Percentiles rank a stretch among this genome's conserved stretches.
Evolutionary conservation across 495 filamentous ascomycete species (phyloP).

Genomic region (Aspergillus hancockii): DNA sequence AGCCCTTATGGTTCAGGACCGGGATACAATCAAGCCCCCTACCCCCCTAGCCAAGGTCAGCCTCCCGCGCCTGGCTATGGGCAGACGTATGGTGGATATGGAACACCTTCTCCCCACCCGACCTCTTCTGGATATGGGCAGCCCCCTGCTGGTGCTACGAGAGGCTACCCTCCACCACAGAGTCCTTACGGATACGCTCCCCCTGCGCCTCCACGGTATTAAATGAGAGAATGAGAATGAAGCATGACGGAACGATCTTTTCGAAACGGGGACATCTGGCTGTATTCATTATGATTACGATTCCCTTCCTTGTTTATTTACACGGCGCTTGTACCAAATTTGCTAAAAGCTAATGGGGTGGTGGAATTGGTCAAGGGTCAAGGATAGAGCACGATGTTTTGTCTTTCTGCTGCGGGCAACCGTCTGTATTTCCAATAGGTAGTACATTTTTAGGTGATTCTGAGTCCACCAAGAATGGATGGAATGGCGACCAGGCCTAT

Average conservation of each 20-base stretch:
- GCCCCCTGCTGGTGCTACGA: constrained; percentile 14
- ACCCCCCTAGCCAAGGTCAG: constrained; percentile 25
- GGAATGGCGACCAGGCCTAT: too few relatives aligned
- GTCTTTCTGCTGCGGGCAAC: neutral
- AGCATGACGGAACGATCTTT: neutral
- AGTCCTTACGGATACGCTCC: constrained; percentile 32
- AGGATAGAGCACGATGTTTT: constrained; percentile 2
- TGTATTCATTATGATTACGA: constrained; percentile 6
- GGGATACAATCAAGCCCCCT: constrained; percentile 20
- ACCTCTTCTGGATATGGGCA: constrained; percentile 29
- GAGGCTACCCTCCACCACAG: constrained; percentile 24
- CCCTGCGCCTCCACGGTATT: constrained; percentile 32
- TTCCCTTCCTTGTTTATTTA: neutral
- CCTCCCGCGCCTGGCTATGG: constrained; percentile 25
- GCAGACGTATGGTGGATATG: constrained; percentile 26
- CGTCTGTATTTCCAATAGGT: neutral
- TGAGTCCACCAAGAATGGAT: neutral
- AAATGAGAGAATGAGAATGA: constrained; percentile 10
- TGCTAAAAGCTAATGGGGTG: neutral
- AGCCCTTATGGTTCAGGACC: constrained; percentile 18
- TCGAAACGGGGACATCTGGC: neutral
- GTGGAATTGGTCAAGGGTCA: constrained; percentile 1
- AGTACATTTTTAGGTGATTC: neutral
- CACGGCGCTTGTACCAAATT: neutral
- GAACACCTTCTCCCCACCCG: constrained; percentile 25